Conservation (phyloP, 2,329 filamentous ascomycete genomes). For the Fonsecaea nubica region DNA sequence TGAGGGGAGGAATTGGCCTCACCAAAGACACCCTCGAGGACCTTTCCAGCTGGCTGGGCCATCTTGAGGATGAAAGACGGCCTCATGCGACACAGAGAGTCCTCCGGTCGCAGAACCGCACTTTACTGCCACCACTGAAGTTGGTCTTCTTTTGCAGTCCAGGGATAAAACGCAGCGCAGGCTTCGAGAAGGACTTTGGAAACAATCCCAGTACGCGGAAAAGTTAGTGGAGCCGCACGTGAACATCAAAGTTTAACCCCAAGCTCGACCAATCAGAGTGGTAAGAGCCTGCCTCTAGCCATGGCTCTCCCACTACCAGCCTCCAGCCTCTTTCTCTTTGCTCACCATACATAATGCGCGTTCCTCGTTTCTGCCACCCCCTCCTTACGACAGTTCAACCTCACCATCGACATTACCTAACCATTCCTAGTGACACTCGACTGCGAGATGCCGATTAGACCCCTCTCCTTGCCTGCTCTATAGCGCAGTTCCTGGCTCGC, state of each 20-base stretch:
- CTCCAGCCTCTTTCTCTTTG: not conserved
- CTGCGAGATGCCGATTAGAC: constrained; percentile 17
- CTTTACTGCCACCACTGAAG: not conserved
- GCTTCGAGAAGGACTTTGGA: not conserved
- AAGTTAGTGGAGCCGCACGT: not conserved
- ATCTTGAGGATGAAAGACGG: constrained; percentile 27
- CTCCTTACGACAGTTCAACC: not conserved
- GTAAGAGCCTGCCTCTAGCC: not conserved
- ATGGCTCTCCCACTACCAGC: constrained; percentile 6
- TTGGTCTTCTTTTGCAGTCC: not conserved
- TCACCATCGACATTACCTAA: not conserved
- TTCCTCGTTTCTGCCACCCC: not conserved
- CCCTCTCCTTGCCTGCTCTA: constrained; percentile 7
- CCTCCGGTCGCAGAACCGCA: not conserved
- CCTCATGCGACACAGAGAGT: constrained; percentile 22
- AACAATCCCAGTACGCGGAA: not conserved
- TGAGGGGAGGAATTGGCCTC: constrained; percentile 43
- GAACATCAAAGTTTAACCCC: not conserved
- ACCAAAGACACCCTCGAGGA: constrained; percentile 70
- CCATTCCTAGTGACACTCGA: not conserved
- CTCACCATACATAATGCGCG: constrained; percentile 1
- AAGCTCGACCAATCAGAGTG: not conserved
- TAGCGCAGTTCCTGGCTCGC: constrained; percentile 18
- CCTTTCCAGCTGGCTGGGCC: constrained; percentile 47
- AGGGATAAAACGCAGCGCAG: not conserved